These are phyloP conservation scores for Pythium scleroteichum DNA, from an alignment of 352 stramenopile genomes.

Conservation along the genomic window DNA sequence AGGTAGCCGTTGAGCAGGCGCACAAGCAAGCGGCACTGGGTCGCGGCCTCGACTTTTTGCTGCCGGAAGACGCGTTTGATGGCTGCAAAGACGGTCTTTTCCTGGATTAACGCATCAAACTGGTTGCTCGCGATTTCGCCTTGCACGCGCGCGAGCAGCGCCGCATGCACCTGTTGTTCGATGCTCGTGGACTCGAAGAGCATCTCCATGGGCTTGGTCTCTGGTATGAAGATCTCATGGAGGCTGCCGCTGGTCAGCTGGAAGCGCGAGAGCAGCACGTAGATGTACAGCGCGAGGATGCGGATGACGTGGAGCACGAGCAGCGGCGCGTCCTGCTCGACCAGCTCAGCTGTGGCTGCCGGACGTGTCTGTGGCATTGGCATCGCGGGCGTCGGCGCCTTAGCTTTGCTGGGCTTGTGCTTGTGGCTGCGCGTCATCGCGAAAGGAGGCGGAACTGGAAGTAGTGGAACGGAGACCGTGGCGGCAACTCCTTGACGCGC, in stretches of 20 bases:
- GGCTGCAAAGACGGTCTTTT: conserved; percentile 48
- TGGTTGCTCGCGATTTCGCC: conserved; percentile 57
- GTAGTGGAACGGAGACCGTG: background rate
- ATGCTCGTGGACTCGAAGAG: conserved; percentile 27
- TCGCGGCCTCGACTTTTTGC: conserved; percentile 34
- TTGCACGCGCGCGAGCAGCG: conserved; percentile 44
- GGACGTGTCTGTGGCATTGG: background rate
- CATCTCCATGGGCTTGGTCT: conserved; percentile 23
- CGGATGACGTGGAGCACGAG: conserved; percentile 65
- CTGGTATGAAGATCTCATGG: conserved; percentile 38
- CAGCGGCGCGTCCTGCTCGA: conserved; percentile 27
- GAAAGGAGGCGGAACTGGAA: conserved; percentile 10
- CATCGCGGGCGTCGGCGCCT: background rate
- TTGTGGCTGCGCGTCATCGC: conserved; percentile 25
- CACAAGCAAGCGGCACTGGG: conserved; percentile 42
- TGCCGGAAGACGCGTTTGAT: conserved; percentile 59
- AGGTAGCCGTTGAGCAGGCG: conserved; percentile 52
- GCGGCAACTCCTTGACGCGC: background rate
- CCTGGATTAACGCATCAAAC: conserved; percentile 59
- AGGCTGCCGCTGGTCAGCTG: conserved; percentile 20
- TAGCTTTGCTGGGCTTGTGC: conserved; percentile 17
- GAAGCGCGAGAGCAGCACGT: conserved; percentile 48
- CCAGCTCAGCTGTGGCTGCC: background rate
- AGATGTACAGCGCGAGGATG: conserved; percentile 63
- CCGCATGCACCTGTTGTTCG: conserved; percentile 39